phyloP scores from a whole-genome alignment of 345 rosid genomes.

The Populus tremula region DNA sequence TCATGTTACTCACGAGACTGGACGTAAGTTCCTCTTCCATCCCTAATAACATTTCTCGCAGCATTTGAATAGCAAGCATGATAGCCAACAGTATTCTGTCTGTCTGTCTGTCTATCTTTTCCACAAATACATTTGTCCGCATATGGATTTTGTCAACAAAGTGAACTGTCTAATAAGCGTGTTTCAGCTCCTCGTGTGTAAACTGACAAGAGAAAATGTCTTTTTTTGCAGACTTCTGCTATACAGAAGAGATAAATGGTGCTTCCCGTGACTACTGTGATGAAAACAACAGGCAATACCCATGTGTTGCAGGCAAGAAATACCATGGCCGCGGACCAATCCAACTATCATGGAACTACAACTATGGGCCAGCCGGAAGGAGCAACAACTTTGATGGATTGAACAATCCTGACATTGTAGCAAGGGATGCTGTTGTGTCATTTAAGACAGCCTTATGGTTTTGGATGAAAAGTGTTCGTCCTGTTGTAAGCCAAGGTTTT shows the following conservation, averaged over 20 bases:
- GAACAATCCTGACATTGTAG: slow-evolving; percentile 57
- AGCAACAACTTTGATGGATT: slow-evolving; percentile 51
- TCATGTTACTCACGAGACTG: slow-evolving; percentile 48
- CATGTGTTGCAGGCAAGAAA: slow-evolving; percentile 48
- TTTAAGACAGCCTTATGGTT: slow-evolving; percentile 73
- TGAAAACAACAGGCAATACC: slow-evolving; percentile 37
- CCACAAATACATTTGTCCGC: too few relatives aligned
- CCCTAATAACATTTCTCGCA: neutral
- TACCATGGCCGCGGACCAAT: slow-evolving; percentile 68
- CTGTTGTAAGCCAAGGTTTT: slow-evolving; percentile 55
- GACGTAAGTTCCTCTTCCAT: slow-evolving; percentile 26
- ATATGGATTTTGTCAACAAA: too few relatives aligned
- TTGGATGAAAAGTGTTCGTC: slow-evolving; percentile 55
- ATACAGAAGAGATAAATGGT: slow-evolving; percentile 53
- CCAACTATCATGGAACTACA: slow-evolving; percentile 64
- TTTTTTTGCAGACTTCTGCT: slow-evolving; percentile 46
- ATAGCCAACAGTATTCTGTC: too few relatives aligned
- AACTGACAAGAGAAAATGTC: neutral
- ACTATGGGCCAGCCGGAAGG: slow-evolving; percentile 60
- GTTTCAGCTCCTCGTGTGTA: too few relatives aligned
- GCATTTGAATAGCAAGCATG: too few relatives aligned
- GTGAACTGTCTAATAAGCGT: too few relatives aligned
- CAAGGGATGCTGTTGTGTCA: slow-evolving; percentile 45
- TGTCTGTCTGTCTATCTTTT: too few relatives aligned
- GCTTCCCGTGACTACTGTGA: slow-evolving; percentile 46